A percentile compares a stretch with the other conserved stretches of the same genome.
Evolutionary conservation across 345 rosid genomes (phyloP).

Genomic region (Arabis hirsuta): DNA sequence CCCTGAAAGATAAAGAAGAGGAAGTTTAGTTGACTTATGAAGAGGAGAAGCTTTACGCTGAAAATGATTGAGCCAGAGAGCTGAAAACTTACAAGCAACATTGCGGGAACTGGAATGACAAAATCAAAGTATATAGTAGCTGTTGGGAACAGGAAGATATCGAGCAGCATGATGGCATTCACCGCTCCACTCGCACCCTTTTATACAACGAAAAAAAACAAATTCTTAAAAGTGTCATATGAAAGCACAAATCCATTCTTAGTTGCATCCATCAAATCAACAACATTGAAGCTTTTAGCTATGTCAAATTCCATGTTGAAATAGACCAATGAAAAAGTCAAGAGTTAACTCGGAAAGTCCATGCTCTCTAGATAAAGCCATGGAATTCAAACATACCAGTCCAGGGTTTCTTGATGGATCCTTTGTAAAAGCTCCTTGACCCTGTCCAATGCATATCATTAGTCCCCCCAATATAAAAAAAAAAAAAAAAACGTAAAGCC

Average conservation of each 20-base stretch:
- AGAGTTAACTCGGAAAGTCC: not conserved
- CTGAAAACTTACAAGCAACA: slow-evolving; percentile 61
- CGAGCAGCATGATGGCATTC: slow-evolving; percentile 86
- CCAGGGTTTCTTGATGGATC: slow-evolving; percentile 77
- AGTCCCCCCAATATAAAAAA: not conserved
- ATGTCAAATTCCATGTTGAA: not conserved
- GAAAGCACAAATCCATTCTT: too few relatives aligned
- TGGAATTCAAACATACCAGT: slow-evolving; percentile 54
- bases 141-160: slow-evolving; percentile 79
- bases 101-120: slow-evolving; percentile 86
- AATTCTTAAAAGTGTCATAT: not conserved
- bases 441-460: slow-evolving; percentile 47
- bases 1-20: slow-evolving; percentile 53
- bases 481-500: slow-evolving; percentile 4
- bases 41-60: slow-evolving; percentile 19
- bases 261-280: not conserved
- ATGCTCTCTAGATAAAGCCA: not conserved
- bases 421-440: slow-evolving; percentile 46
- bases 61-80: slow-evolving; percentile 16
- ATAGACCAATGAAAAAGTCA: not conserved
- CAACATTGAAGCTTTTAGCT: too few relatives aligned
- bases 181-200: slow-evolving; percentile 97
- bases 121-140: slow-evolving; percentile 71
- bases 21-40: not conserved
- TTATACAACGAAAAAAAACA: slow-evolving; percentile 12